Evolutionary conservation across 305 asterid genomes (phyloP).

Genomic region (Fraxinus velutina): DNA sequence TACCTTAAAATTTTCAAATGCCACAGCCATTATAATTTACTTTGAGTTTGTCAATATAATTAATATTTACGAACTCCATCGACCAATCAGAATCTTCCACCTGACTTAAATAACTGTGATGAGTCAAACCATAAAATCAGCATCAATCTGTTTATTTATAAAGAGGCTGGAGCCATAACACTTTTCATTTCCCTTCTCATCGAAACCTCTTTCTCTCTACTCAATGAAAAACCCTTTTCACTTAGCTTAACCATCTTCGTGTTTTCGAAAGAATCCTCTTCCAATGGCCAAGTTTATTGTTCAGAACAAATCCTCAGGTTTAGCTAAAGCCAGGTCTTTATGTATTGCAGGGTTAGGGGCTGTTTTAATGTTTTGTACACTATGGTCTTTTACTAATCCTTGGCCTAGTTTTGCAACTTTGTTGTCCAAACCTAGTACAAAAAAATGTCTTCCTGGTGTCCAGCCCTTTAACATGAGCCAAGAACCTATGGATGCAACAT

Average conservation of each 20-base stretch:
- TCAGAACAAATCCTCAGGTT: slow-evolving; percentile 27
- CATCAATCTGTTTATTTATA: slow-evolving; percentile 1
- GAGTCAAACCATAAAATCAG: background rate
- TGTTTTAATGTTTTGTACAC: slow-evolving; percentile 28
- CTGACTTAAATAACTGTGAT: background rate
- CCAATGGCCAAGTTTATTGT: slow-evolving; percentile 41
- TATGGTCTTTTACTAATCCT: slow-evolving; percentile 39
- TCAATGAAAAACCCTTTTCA: background rate
- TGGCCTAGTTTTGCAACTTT: slow-evolving; percentile 34
- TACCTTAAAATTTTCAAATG: background rate
- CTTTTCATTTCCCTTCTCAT: background rate
- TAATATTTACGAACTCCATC: background rate
- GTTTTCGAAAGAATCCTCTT: background rate
- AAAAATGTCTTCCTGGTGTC: slow-evolving; percentile 14
- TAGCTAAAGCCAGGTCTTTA: slow-evolving; percentile 21
- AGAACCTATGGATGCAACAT: slow-evolving; percentile 40
- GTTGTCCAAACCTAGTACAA: slow-evolving; percentile 13
- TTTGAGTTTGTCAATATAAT: background rate
- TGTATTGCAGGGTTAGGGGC: slow-evolving; percentile 23
- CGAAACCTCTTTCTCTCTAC: background rate
- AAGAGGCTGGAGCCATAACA: background rate
- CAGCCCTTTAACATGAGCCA: slow-evolving; percentile 21
- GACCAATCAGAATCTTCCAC: slow-evolving; percentile 8
- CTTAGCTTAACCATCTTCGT: background rate
- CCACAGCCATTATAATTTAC: background rate